Evolutionary conservation across 768 basidiomycete species (phyloP), one percentile per base, ranked within the genome.

Genomic region (Amanita thiersii): DNA sequence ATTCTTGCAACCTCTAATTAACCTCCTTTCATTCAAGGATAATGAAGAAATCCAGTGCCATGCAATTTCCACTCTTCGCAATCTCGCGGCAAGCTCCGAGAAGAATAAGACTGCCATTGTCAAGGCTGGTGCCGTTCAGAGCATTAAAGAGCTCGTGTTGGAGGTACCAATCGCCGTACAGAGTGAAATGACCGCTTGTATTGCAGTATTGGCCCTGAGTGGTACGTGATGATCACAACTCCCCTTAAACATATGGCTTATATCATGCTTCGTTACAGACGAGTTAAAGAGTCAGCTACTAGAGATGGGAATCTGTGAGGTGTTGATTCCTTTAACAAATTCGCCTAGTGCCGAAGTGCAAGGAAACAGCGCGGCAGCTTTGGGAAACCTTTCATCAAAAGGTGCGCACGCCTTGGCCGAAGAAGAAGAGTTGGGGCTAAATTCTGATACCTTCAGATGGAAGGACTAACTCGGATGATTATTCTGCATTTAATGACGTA

Each of bases 21-120:
- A 90, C 56, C 75, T 99, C 23, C 70, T 99, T 15, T 89, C 93
- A 1, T 98, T 97, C 69, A 97, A 97, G 61, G 96, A 99, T 61
- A 98, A 98, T 55, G 96, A 99, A 66, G 96, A 99, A 63, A 92
- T 99, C 17, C 96, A 99, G 58, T 98, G 96, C 56, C 96, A 99
- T 54, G 96, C 96, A 14, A 99, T 99, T 50, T 94, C 91, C 9
- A 99, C 96, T 0, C 69, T 99, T 33, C 78, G 96, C 11, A 99
- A 99, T 57, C 74, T 99, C 11, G 96, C 96, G 1, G 96, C 96
- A 3, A 91, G 87, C 55, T 89, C 86, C 24, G 94, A 98, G 70
- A 90, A 92, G 73, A 99, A 98, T 69, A 99, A 98, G 69, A 77
- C 86, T 28, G 91, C 93, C 5, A 98, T 99, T 43, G 93, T 99